Evolutionary conservation across 495 filamentous ascomycete genomes (phyloP), one percentile per base, ranked within the genome.

Genomic region (Penicillium coprophilum): DNA sequence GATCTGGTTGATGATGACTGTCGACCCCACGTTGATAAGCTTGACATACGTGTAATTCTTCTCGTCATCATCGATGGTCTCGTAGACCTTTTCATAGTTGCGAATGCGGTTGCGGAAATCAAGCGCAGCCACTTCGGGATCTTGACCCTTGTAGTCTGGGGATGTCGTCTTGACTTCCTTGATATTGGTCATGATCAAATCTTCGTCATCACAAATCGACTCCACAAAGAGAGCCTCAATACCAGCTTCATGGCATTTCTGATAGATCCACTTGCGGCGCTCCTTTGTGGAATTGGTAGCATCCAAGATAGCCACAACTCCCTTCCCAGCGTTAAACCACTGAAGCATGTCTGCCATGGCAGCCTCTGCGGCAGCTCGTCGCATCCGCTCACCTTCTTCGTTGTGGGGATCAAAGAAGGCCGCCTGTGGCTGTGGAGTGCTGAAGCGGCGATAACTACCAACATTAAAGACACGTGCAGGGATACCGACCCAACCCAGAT

Each of bases 1-100:
- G 63, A 98, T 96, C 67, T 89, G 87, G 70, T 98, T 98, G 79
- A 98, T 96, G 63, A 97, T 90, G 58, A 97, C 92, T 59, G 94
- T 90, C 39, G 86, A 87, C 9, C 92, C 92, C 4, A 98, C 93
- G 69, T 98, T 87, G 80, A 98, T 96, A 60, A 98, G 85, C 74
- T 98, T 96, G 61, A 97, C 87, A 65, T 96, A 98, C 23, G 94
- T 96, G 56, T 90, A 81, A 55, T 89, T 75, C 50, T 82, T 83
- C 77, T 98, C 94, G 51, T 90, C 85, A 48, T 86, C 88, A 62
- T 91, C 89, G 63, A 98, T 90, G 1, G 90, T 91, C 75, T 96
- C 82, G 68, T 98, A 98, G 15, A 90, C 90, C 69, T 91, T 91
- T 71, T 98, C 94, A 70, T 98, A 98, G 69, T 96, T 96, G 59